These are phyloP conservation scores for Hondaea fermentalgiana DNA, from an alignment of 108 stramenopile genomes.

Conservation along the genomic window DNA sequence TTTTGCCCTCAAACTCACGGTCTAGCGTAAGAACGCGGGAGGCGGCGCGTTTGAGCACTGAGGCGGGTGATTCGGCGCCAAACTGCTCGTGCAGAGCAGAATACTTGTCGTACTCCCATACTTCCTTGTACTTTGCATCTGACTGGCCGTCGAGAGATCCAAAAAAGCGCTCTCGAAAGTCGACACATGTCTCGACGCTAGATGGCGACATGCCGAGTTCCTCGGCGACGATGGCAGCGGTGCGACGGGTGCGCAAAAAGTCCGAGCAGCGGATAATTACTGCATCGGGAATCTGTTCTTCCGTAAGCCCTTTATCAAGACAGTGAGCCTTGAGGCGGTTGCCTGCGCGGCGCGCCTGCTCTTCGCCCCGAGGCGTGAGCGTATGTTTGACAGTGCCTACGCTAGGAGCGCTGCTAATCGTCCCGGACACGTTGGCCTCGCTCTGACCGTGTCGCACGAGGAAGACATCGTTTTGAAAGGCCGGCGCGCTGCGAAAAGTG, in stretches of 20 bases:
- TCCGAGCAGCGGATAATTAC: constrained; percentile 40
- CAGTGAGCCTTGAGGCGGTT: constrained; percentile 22
- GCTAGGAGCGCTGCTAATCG: constrained; percentile 64
- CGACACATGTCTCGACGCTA: constrained; percentile 45
- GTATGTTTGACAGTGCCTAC: constrained; percentile 61
- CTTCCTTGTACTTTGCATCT: constrained; percentile 60
- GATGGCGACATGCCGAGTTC: constrained; percentile 17
- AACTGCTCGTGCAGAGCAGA: constrained; percentile 53
- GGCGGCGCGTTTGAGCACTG: constrained; percentile 54
- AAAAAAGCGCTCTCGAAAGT: constrained; percentile 71
- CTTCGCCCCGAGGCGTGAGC: constrained; percentile 53
- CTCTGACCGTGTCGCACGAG: constrained; percentile 72
- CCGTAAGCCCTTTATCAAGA: neutral
- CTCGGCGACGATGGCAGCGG: constrained; percentile 49
- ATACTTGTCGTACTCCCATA: constrained; percentile 63
- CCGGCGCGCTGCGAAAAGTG: neutral
- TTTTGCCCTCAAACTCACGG: neutral
- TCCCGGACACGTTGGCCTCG: constrained; percentile 63
- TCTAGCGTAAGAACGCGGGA: constrained; percentile 47
- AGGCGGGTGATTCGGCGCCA: constrained; percentile 64
- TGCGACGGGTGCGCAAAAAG: constrained; percentile 60
- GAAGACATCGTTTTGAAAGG: constrained; percentile 21
- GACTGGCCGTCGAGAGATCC: constrained; percentile 58
- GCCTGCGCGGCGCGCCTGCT: constrained; percentile 62
- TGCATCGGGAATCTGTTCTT: neutral